Conservation (phyloP, 495 filamentous ascomycete species). For the Collariella sp. region DNA sequence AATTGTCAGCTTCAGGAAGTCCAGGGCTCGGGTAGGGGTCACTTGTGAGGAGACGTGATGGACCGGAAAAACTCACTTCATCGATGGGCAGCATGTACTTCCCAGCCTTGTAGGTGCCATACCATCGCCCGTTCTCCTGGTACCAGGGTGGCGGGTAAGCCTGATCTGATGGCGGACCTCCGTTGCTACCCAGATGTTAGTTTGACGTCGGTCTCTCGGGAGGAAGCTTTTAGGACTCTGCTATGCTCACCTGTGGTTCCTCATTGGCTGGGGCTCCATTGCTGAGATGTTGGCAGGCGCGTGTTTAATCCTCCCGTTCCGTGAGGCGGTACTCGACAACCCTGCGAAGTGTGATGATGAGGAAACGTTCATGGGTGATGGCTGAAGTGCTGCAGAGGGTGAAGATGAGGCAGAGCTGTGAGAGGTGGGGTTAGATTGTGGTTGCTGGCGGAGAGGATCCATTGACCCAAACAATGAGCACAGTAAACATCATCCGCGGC, state of each 20-base stretch:
- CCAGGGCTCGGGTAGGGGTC: background rate
- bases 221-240: background rate
- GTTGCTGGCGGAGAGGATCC: background rate
- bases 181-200: background rate
- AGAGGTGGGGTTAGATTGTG: background rate
- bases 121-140: conserved; percentile 48
- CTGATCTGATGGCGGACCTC: background rate
- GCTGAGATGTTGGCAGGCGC: background rate
- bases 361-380: background rate
- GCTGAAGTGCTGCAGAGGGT: background rate
- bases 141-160: conserved; percentile 25
- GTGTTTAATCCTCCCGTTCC: background rate
- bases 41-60: background rate
- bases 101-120: conserved; percentile 48
- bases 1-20: background rate
- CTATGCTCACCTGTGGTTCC: conserved; percentile 1
- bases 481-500: background rate
- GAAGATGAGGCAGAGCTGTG: background rate
- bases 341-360: background rate
- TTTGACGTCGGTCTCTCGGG: background rate
- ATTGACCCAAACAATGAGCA: background rate
- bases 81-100: conserved; percentile 56
- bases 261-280: conserved; percentile 4
- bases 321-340: background rate
- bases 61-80: conserved; percentile 37